Percentiles rank a stretch among this genome's conserved stretches.
phyloP scores from a whole-genome alignment of 208 protist species.

The Leishmania turanica region DNA sequence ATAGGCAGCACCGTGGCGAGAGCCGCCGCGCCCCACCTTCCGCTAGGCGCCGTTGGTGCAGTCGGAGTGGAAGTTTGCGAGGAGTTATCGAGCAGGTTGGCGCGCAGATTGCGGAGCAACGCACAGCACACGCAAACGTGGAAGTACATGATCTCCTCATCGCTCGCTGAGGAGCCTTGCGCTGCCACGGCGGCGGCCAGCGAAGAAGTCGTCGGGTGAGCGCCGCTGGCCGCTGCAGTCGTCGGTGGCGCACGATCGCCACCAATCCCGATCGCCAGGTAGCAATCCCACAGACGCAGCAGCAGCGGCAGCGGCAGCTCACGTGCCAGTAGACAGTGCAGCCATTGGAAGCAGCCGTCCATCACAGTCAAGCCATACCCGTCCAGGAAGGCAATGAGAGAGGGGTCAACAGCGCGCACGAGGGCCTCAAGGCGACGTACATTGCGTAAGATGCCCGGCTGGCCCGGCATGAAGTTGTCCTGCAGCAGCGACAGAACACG shows the following conservation, averaged over 20 bases:
- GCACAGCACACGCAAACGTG: conserved; percentile 92
- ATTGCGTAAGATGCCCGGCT: conserved; percentile 83
- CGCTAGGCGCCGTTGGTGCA: not conserved
- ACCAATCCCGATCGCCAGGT: conserved; percentile 67
- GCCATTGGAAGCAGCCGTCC: conserved; percentile 91
- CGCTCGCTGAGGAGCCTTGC: conserved; percentile 13
- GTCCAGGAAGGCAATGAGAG: conserved; percentile 28
- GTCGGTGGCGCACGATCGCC: conserved; percentile 16
- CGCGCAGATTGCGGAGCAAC: conserved; percentile 51
- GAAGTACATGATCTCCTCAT: conserved; percentile 55
- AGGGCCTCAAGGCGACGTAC: conserved; percentile 66
- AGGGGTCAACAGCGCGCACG: conserved; percentile 22
- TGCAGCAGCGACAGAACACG: conserved; percentile 88
- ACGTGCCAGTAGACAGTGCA: conserved; percentile 92
- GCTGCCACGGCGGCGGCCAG: not conserved
- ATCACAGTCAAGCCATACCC: conserved; percentile 56
- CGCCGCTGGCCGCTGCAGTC: not conserved
- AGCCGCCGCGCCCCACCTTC: conserved; percentile 14
- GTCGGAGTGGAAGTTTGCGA: not conserved
- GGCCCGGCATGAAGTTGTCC: conserved; percentile 90
- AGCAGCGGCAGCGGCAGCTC: conserved; percentile 83
- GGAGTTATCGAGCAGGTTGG: conserved; percentile 15
- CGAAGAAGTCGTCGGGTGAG: not conserved
- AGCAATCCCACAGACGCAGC: conserved; percentile 92
- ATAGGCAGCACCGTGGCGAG: conserved; percentile 22